Evolutionary conservation across 2,329 filamentous ascomycete genomes (phyloP), one percentile per base, ranked within the genome.

Genomic region (Neopestalotiopsis sp.): DNA sequence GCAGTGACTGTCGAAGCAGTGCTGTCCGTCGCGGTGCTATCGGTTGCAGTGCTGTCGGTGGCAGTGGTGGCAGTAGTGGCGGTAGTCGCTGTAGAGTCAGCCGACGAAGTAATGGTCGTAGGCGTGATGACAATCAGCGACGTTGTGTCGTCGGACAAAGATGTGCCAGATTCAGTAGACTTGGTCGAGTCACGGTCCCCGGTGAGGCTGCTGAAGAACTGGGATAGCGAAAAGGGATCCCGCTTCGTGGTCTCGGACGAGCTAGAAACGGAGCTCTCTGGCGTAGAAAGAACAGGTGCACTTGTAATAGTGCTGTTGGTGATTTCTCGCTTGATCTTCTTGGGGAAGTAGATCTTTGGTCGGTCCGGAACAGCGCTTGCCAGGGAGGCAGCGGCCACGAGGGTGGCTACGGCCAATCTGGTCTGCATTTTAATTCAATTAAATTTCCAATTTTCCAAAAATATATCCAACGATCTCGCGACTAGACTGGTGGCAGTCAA

Each of bases 341-440:
- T 75, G 3, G 82, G 82, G 69, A 81, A 84, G 75, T 84, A 84
- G 70, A 82, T 82, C 75, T 74, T 81, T 5, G 82, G 82, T 73
- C 79, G 74, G 45, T 81, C 76, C 45, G 76, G 73, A 63, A 81
- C 76, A 61, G 81, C 81, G 69, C 68, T 73, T 53, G 76, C 77
- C 67, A 82, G 69, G 14, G 81, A 80, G 67, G 81, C 76, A 49
- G 79, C 74, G 65, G 80, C 80, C 76, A 80, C 75, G 4, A 81
- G 74, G 72, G 79, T 81, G 65, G 79, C 76, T 42, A 81, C 73
- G 45, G 82, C 61, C 34, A 79, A 65, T 67, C 61, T 69, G 34
- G 73, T 76, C 72, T 74, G 77, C 77, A 79, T 79, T 17, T 68
- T 71, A 75, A 74, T 68, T 72, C 67, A 70, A 74, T 74, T 72